These are phyloP conservation scores for Beauveria sp. DNA, from an alignment of 2,329 filamentous ascomycete genomes.

Conservation along the genomic window DNA sequence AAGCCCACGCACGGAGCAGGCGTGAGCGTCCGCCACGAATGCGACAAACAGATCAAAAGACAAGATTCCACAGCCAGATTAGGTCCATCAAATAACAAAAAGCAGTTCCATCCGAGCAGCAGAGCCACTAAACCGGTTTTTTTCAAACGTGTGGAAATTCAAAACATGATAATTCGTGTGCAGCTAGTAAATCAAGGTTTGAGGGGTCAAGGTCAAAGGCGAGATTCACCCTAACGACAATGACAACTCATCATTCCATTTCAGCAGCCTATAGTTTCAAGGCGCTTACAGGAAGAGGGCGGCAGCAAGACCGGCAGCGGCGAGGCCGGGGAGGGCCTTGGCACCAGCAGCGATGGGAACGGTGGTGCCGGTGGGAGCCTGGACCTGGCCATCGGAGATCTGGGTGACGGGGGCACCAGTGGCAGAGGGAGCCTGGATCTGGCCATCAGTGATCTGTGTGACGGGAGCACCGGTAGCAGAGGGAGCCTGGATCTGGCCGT, in stretches of 20 bases:
- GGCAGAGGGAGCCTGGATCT: constrained; percentile 17
- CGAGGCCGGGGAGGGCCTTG: constrained; percentile 16
- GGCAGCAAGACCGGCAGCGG: constrained; percentile 8
- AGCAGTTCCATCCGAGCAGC: not conserved
- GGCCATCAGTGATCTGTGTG: constrained; percentile 18
- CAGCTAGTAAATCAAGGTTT: not conserved
- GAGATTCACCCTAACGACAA: not conserved
- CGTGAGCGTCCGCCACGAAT: not conserved
- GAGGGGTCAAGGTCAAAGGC: not conserved
- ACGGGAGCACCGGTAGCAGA: constrained; percentile 12
- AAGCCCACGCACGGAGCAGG: not conserved
- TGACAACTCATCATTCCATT: not conserved
- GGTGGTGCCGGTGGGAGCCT: constrained; percentile 17
- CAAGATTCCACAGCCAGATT: constrained; percentile 5
- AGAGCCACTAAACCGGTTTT: constrained; percentile 5
- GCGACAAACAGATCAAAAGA: not conserved
- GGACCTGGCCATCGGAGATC: constrained; percentile 24
- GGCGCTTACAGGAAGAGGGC: constrained; percentile 11
- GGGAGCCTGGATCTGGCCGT: constrained; percentile 21
- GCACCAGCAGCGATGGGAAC: constrained; percentile 6
- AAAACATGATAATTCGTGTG: constrained; percentile 3
- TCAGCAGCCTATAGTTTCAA: constrained; percentile 3
- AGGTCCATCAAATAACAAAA: not conserved
- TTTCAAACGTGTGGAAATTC: not conserved
- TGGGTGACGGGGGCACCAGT: constrained; percentile 15